Evolutionary conservation across 441 rosid genomes (phyloP).

Genomic region (Capsella rubella): DNA sequence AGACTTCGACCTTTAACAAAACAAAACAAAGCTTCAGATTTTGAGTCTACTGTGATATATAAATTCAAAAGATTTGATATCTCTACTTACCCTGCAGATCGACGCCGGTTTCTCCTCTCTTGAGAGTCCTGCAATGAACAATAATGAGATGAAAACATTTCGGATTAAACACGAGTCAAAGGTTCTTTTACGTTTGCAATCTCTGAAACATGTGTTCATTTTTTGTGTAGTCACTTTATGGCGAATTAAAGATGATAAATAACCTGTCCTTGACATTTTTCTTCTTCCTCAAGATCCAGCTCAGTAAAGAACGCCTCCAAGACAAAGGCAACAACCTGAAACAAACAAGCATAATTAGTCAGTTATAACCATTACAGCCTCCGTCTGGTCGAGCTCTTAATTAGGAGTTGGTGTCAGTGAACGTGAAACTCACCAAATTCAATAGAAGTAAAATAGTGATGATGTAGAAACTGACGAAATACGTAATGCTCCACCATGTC

Average conservation of each 20-base stretch:
- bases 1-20: slow-evolving; percentile 67
- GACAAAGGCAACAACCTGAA: slow-evolving; percentile 95
- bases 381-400: not conserved
- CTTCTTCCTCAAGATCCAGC: slow-evolving; percentile 81
- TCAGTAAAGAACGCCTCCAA: slow-evolving; percentile 98
- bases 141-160: not conserved
- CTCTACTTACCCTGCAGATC: slow-evolving; percentile 68
- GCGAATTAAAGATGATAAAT: slow-evolving; percentile 26
- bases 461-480: slow-evolving; percentile 94
- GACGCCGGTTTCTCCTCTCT: slow-evolving; percentile 50
- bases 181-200: not conserved
- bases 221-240: slow-evolving; percentile 7
- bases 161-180: not conserved
- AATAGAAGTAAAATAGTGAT: slow-evolving; percentile 79
- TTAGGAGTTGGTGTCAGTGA: slow-evolving; percentile 17
- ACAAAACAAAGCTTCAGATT: slow-evolving; percentile 33
- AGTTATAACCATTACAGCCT: slow-evolving; percentile 18
- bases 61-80: slow-evolving; percentile 7
- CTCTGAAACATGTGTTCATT: not conserved
- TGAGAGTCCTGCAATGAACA: slow-evolving; percentile 55
- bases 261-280: slow-evolving; percentile 70
- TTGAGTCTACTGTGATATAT: not conserved
- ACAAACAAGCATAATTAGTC: slow-evolving; percentile 35
- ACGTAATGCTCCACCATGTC: slow-evolving; percentile 75
- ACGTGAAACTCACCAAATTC: slow-evolving; percentile 76